Base-by-base conservation (phyloP, 169 alveolate species). In the Cryptosporidium andersoni region DNA sequence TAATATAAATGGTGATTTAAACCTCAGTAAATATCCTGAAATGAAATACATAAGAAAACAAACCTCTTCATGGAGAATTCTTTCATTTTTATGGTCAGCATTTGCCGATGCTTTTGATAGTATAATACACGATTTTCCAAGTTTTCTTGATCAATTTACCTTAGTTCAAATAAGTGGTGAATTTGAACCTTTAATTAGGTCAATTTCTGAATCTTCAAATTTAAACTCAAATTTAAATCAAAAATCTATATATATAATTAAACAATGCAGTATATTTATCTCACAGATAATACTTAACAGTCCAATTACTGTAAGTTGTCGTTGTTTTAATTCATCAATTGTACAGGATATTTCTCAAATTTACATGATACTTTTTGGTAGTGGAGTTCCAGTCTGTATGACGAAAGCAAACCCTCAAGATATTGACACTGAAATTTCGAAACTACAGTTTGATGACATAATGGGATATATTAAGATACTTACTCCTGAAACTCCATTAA, bases 311-410 rank as follows among this genome's bases (percentile, higher is more conserved):
- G 49, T 74, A 4, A 58, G 74, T 1, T 74, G 74, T 3, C 60
- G 45, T 34, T 16, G 51, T 34, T 58, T 56, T 74, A 68, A 74
- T 56, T 63, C 85, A 56, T 16, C 42, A 12, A 55, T 74, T 34
- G 55, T 74, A 36, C 74, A 74, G 43, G 45, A 74, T 11, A 40
- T 74, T 37, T 42, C 62, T 45, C 55, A 74, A 43, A 74, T 74
- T 11, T 74, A 58, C 62, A 25, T 74, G 4, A 58, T 68, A 25
- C 42, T 74, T 34, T 74, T 74, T 58, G 85, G 85, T 11, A 66
- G 60, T 74, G 85, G 85, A 58, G 47, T 74, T 43, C 85, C 85
- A 3, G 85, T 55, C 5, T 74, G 85, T 42, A 55, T 58, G 67
- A 60, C 0, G 8, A 49, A 25, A 7, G 51, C 64, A 4, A 14